phyloP scores from a whole-genome alignment of 2,329 filamentous ascomycete species.

The Sarocladium oryzae region DNA sequence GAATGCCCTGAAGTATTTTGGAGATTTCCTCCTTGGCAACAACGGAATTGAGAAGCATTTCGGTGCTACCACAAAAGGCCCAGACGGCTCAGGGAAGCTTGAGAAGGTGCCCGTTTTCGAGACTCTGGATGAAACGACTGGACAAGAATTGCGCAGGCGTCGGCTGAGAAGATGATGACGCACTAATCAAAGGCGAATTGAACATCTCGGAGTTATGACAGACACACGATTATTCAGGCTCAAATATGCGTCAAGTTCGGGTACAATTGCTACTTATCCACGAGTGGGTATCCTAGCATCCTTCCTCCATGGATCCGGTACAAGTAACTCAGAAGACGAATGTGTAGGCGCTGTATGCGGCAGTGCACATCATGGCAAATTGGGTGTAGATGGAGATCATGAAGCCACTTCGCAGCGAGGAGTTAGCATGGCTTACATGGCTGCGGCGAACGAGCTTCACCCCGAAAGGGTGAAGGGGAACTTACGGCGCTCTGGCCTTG shows the following conservation, averaged over 20 bases:
- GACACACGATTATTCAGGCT: too few relatives aligned
- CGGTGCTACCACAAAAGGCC: neutral
- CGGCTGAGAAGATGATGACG: slow-evolving; percentile 19
- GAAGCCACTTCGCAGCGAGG: slow-evolving; percentile 26
- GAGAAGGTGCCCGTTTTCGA: slow-evolving; percentile 2
- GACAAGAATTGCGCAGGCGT: slow-evolving; percentile 25
- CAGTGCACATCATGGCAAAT: slow-evolving; percentile 32
- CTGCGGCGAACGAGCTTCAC: neutral
- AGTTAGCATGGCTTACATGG: neutral
- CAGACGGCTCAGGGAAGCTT: neutral
- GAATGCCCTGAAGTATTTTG: slow-evolving; percentile 76
- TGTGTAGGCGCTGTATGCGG: slow-evolving; percentile 37
- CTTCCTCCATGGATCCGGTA: too few relatives aligned
- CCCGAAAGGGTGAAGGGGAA: slow-evolving; percentile 10
- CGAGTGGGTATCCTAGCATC: too few relatives aligned
- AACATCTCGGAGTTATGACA: too few relatives aligned
- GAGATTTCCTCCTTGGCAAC: slow-evolving; percentile 68
- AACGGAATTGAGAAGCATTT: slow-evolving; percentile 52
- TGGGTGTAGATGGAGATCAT: slow-evolving; percentile 28
- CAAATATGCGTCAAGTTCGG: too few relatives aligned
- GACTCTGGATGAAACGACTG: slow-evolving; percentile 14
- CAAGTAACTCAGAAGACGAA: slow-evolving; percentile 28
- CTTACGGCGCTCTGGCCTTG: slow-evolving; percentile 34
- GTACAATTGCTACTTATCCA: too few relatives aligned
- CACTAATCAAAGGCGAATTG: neutral